These are phyloP conservation scores for Geotrichum candidum DNA, from an alignment of 1,139 yeast genomes.

Conservation along the genomic window DNA sequence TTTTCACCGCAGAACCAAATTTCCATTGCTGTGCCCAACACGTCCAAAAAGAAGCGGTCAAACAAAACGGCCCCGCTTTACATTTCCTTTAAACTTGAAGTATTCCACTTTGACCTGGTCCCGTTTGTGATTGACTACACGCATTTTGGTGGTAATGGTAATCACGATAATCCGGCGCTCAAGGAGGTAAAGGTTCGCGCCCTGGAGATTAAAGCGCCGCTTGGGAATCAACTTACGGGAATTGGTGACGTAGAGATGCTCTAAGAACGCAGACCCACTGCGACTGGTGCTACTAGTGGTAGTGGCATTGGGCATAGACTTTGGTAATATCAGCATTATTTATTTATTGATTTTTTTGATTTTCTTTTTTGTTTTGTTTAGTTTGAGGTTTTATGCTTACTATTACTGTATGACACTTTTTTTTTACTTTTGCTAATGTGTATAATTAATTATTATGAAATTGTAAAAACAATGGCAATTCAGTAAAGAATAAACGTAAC, in stretches of 20 bases:
- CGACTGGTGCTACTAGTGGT: not conserved
- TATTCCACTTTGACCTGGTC: not conserved
- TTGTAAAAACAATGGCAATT: no score
- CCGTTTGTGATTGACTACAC: not conserved
- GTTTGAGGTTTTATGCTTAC: not conserved
- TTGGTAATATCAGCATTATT: not conserved
- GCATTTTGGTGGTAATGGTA: not conserved
- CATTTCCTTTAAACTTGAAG: not conserved
- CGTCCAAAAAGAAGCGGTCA: not conserved
- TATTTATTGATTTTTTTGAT: not conserved
- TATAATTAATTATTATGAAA: no score
- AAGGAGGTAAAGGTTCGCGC: not conserved
- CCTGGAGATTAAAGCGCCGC: not conserved
- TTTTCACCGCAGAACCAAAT: not conserved
- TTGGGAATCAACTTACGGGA: not conserved
- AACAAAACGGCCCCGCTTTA: not conserved
- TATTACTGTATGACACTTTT: not conserved
- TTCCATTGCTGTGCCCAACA: not conserved
- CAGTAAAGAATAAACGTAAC: no score
- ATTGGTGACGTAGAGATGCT: not conserved
- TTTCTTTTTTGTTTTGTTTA: not conserved
- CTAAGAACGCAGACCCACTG: not conserved
- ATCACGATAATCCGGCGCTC: not conserved
- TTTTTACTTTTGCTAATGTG: no score
- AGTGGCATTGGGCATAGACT: not conserved